Evolutionary conservation across 805 yeast species (phyloP), one percentile per base, ranked within the genome.

Genomic region (Yamadazyma philogaea): DNA sequence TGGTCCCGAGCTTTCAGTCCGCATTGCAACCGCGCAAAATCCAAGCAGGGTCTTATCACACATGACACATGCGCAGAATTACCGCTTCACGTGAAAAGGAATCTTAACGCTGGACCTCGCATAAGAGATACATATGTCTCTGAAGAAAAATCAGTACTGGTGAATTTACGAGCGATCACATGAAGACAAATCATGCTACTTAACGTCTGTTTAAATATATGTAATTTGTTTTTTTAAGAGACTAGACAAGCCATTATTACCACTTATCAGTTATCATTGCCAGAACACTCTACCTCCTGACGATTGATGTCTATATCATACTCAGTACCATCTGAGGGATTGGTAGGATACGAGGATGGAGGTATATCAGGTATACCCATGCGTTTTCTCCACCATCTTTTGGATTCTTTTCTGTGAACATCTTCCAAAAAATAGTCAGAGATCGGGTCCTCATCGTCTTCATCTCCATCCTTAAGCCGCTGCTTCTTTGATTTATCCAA

Each of bases 381-480:
- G 48, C 82, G 57, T 38, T 59, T 61, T 37, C 66, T 63, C 81
- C 81, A 75, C 77, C 77, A 73, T 43, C 67, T 61, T 58, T 78
- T 82, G 24, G 76, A 43, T 7, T 73, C 74, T 43, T 75, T 75
- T 2, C 62, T 61, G 55, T 82, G 79, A 24, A 84, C 57, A 31
- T 81, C 84, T 14, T 71, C 74, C 10, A 88, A 60, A 21, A 51
- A 44, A 17, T 52, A 44, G 6, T 49, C 43, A 1, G 47, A 45
- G 20, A 49, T 59, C n/a, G 41, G 45, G 30, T 46, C 40, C 12
- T 43, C 58, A 11, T 45, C 53, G 6, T 37, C 46, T 31, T 45
- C 52, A 12, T 46, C 49, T 6, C 52, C 52, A 7, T 38, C 43
- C 31, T 49, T 49, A 1, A 39, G 32, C 31, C 42, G 44, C 14